Evolutionary conservation across 306 rosid genomes (phyloP).

Genomic region (Lablab purpureus): DNA sequence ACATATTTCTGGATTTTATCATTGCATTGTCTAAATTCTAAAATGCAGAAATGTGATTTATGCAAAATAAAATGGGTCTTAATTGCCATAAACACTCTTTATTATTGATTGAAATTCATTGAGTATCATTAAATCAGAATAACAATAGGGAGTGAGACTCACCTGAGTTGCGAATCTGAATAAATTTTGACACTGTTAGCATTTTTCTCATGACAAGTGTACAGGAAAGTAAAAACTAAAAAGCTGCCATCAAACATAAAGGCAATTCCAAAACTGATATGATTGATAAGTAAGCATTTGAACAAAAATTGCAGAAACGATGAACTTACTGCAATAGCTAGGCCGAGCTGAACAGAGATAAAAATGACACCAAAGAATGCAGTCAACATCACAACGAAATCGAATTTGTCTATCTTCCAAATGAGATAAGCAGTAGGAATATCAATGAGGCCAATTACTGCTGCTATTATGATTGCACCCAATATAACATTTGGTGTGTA

Average conservation of each 20-base stretch:
- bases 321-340: conserved; percentile 38
- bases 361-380: conserved; percentile 51
- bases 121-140: background rate
- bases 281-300: background rate
- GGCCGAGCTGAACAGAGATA: conserved; percentile 63
- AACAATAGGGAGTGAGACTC: background rate
- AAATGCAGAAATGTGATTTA: background rate
- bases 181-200: background rate
- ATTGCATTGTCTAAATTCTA: background rate
- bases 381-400: background rate
- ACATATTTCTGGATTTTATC: conserved; percentile 1
- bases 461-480: conserved; percentile 87
- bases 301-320: conserved; percentile 3
- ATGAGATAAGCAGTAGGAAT: background rate
- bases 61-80: conserved; percentile 3
- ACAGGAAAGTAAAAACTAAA: background rate
- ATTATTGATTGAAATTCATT: too few species aligned
- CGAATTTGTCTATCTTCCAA: conserved; percentile 7
- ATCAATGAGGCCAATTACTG: conserved; percentile 53
- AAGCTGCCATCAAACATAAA: background rate
- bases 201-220: background rate
- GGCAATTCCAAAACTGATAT: background rate
- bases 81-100: background rate
- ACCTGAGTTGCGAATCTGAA: background rate
- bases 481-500: conserved; percentile 89